A percentile compares a stretch with the other conserved stretches of the same genome.
Evolutionary conservation across 2,329 filamentous ascomycete genomes (phyloP).

Genomic region (Cladorrhinum sp.): DNA sequence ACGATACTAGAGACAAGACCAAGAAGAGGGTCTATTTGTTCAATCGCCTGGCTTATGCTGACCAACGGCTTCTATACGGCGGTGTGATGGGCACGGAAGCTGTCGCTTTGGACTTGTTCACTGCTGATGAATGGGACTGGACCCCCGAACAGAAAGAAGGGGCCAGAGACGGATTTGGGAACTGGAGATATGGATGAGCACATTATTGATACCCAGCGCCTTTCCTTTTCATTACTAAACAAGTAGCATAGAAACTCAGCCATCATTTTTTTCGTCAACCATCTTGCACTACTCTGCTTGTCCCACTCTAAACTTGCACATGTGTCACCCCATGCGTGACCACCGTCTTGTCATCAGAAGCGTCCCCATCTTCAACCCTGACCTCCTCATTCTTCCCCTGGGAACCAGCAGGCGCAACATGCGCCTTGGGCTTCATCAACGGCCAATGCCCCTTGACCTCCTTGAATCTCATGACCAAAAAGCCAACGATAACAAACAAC

Average conservation of each 20-base stretch:
- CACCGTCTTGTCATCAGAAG: not conserved
- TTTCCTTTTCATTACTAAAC: not conserved
- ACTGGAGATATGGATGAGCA: not conserved
- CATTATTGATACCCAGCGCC: not conserved
- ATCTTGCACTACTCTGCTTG: not conserved
- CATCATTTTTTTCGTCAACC: not conserved
- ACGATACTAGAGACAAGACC: conserved; percentile 20
- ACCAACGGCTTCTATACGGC: conserved; percentile 49
- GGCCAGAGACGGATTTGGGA: not conserved
- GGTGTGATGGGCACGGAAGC: conserved; percentile 49
- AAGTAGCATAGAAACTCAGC: not conserved
- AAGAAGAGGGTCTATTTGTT: conserved; percentile 43
- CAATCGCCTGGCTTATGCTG: conserved; percentile 48
- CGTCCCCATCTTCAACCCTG: not conserved
- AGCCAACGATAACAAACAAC: conserved; percentile 65
- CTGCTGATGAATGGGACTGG: conserved; percentile 58
- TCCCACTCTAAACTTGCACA: not conserved
- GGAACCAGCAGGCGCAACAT: not conserved
- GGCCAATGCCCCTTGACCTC: conserved; percentile 56
- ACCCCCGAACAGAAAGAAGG: conserved; percentile 42
- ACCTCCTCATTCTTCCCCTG: not conserved
- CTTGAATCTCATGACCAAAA: conserved; percentile 62
- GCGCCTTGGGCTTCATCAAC: conserved; percentile 33
- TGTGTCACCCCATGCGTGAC: not conserved
- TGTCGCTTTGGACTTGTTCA: conserved; percentile 53